Evolutionary conservation across 495 filamentous ascomycete species (phyloP), one percentile per base, ranked within the genome.

Genomic region (Penicillium waksmanii): DNA sequence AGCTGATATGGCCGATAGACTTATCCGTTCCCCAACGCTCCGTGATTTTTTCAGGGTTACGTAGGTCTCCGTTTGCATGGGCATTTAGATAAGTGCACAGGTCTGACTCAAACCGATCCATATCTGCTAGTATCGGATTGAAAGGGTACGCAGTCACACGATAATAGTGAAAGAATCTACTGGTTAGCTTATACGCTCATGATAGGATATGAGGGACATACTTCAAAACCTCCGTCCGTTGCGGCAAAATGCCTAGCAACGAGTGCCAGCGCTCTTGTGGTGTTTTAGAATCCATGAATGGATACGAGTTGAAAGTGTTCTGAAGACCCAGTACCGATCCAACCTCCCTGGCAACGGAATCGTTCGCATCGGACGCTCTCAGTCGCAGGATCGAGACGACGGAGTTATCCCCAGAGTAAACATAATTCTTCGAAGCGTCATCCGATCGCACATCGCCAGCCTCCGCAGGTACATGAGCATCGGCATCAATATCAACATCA

Each of bases 281-380:
- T 0, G 71, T 71, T 25, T 70, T 72, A 6, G 53, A 55, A 7
- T 75, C 66, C 64, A 73, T 74, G 19, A 93, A 86, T 3, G 89
- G 89, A 68, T 92, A 93, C 33, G 84, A 87, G 19, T 82, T 82
- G 19, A 78, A 80, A 17, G 89, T 89, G 61, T 90, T 91, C 63
- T 91, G 87, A 13, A 92, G 78, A 11, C 89, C 89, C 19, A 93
- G 82, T 8, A 92, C 71, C 15, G 74, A 73, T 0, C 67, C 66
- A 9, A 69, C 62, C 8, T 77, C 72, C 0, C 63, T 65, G 8
- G 69, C 65, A 66, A 76, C 65, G 3, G 69, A 68, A 19, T 68
- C 71, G 61, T 85, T 54, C 81, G 86, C 56, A 85, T 82, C 78
- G 84, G 88, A 74, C 81, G 86, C 65, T 7, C 68, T 60, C 18